Percentiles rank a stretch among this genome's conserved stretches.
Evolutionary conservation across 1,139 yeast species (phyloP).

Genomic region (Pichia sp.): DNA sequence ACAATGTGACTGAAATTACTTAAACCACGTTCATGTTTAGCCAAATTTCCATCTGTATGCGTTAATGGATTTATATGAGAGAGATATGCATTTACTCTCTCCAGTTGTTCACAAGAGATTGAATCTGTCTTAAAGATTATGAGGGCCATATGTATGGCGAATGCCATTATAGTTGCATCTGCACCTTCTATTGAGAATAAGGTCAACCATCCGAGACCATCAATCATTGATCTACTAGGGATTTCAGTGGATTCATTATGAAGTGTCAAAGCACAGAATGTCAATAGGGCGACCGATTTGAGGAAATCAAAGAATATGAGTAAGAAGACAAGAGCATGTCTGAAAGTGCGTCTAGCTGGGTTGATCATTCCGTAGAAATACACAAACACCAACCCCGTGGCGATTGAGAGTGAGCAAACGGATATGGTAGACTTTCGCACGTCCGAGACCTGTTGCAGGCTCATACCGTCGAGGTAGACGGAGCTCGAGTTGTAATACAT

Average conservation of each 20-base stretch:
- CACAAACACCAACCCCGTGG: slow-evolving; percentile 46
- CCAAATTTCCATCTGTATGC: no score
- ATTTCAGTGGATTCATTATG: slow-evolving; percentile 32
- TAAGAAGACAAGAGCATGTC: slow-evolving; percentile 67
- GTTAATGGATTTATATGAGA: no score
- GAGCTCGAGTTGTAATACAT: no score
- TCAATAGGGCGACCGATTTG: slow-evolving; percentile 62
- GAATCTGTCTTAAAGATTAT: slow-evolving; percentile 44
- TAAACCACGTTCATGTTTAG: slow-evolving; percentile 69
- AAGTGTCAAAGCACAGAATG: slow-evolving; percentile 63
- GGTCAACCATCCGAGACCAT: slow-evolving; percentile 79
- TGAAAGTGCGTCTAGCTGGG: slow-evolving; percentile 51
- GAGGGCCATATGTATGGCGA: slow-evolving; percentile 78
- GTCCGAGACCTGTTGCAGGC: background rate
- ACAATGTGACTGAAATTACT: slow-evolving; percentile 53
- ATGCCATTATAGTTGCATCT: slow-evolving; percentile 73
- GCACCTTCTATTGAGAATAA: slow-evolving; percentile 83
- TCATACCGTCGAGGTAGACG: slow-evolving; percentile 33
- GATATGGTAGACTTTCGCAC: slow-evolving; percentile 45
- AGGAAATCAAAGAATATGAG: slow-evolving; percentile 65
- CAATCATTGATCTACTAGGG: slow-evolving; percentile 46
- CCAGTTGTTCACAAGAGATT: no score
- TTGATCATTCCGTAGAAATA: slow-evolving; percentile 55
- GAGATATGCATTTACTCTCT: no score
- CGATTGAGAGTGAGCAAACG: slow-evolving; percentile 51